Conservation (phyloP, 2,329 filamentous ascomycete genomes). For the Chaetomium strumarium region DNA sequence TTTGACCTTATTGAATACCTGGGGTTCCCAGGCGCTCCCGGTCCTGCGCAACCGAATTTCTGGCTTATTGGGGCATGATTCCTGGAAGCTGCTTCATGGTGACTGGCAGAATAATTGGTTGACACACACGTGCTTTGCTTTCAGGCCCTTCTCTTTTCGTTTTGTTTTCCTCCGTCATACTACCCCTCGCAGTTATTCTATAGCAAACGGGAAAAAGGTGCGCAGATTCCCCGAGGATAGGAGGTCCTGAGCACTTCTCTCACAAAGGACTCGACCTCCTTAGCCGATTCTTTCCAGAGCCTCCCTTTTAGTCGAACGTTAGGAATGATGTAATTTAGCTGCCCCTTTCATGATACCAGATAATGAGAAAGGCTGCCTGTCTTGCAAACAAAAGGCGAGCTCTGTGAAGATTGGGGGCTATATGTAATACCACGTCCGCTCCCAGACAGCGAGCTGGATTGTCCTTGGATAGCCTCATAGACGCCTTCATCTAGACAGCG, state of each 20-base stretch:
- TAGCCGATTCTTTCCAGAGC: constrained; percentile 21
- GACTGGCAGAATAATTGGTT: not conserved
- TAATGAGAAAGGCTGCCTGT: constrained; percentile 33
- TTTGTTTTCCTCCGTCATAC: not conserved
- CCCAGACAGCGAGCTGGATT: not conserved
- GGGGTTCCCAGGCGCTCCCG: not conserved
- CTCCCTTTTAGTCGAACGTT: constrained; percentile 33
- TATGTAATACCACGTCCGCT: not conserved
- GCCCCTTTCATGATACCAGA: constrained; percentile 46
- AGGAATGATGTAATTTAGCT: constrained; percentile 45
- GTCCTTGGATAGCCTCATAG: not conserved
- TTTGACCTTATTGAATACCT: constrained; percentile 7
- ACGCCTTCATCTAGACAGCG: constrained; percentile 49
- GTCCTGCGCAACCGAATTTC: not conserved
- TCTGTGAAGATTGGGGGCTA: not conserved
- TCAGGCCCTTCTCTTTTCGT: constrained; percentile 21
- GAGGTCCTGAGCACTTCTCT: not conserved
- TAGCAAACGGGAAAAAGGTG: constrained; percentile 11
- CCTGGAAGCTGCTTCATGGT: not conserved
- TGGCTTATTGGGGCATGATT: not conserved
- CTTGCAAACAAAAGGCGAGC: constrained; percentile 3
- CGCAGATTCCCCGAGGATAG: constrained; percentile 5
- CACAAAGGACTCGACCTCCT: constrained; percentile 2
- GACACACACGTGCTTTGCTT: constrained; percentile 3
- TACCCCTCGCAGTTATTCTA: constrained; percentile 5